These are phyloP conservation scores for Lactarius evosmus DNA, from an alignment of 768 basidiomycete genomes.

Conservation along the genomic window DNA sequence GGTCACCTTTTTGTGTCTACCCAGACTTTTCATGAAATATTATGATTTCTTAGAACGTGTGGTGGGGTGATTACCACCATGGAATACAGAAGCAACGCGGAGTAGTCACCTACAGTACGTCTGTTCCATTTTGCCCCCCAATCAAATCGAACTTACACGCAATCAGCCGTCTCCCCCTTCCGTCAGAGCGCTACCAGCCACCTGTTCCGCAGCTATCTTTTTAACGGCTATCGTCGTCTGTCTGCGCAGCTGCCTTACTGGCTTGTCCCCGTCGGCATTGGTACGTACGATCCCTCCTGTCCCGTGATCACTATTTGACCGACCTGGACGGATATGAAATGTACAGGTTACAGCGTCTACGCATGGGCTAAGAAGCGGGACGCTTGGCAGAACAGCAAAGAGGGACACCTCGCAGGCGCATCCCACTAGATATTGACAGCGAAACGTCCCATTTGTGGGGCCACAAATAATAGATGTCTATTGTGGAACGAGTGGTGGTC, in stretches of 20 bases:
- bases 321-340: neutral
- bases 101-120: constrained; percentile 73
- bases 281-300: constrained; percentile 44
- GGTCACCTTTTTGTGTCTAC: constrained; percentile 35
- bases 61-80: constrained; percentile 80
- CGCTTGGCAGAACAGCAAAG: constrained; percentile 68
- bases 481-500: neutral
- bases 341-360: constrained; percentile 70
- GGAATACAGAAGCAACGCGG: constrained; percentile 63
- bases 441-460: neutral
- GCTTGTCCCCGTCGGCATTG: constrained; percentile 64
- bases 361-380: constrained; percentile 68
- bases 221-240: constrained; percentile 77
- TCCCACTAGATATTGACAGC: constrained; percentile 20
- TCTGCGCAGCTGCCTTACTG: constrained; percentile 72
- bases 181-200: constrained; percentile 67
- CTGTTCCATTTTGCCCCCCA: neutral
- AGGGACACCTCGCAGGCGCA: constrained; percentile 54
- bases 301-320: neutral
- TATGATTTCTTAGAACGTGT: constrained; percentile 55
- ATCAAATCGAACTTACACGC: no score
- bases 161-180: constrained; percentile 72
- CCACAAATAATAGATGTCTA: constrained; percentile 5
- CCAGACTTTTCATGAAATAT: neutral
- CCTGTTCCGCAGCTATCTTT: constrained; percentile 67